Percentiles rank a stretch among this genome's conserved stretches.
Evolutionary conservation across 495 filamentous ascomycete species (phyloP).

Genomic region (Lasiosphaeria hispida): DNA sequence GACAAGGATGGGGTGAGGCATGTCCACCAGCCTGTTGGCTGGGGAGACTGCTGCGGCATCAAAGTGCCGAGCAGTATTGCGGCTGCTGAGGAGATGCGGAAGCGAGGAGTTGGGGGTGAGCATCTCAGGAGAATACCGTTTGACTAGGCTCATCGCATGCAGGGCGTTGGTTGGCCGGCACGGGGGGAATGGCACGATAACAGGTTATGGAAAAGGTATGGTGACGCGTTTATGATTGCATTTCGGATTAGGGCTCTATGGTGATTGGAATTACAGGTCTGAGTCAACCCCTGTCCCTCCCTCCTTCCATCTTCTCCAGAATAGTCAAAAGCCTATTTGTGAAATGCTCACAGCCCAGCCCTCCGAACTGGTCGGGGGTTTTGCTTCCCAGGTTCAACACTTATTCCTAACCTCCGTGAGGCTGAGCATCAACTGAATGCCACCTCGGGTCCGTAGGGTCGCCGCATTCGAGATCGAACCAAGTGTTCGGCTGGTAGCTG

Average conservation of each 20-base stretch:
- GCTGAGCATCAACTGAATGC: not conserved
- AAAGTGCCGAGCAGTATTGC: slow-evolving; percentile 93
- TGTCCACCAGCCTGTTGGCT: slow-evolving; percentile 62
- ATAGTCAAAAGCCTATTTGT: too few species aligned
- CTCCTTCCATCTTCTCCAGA: too few species aligned
- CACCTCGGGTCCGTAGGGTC: slow-evolving; percentile 15
- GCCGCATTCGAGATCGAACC: slow-evolving; percentile 31
- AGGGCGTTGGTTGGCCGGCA: too few species aligned
- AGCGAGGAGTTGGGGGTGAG: slow-evolving; percentile 57
- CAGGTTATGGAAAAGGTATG: too few species aligned
- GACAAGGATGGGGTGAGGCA: slow-evolving; percentile 66
- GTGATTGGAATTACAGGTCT: too few species aligned
- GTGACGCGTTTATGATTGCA: too few species aligned
- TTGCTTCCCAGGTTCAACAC: not conserved
- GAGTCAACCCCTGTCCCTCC: too few species aligned
- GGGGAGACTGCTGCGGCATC: slow-evolving; percentile 98
- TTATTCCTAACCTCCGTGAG: not conserved
- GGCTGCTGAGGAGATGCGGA: slow-evolving; percentile 81
- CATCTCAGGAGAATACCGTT: slow-evolving; percentile 84
- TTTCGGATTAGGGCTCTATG: too few species aligned
- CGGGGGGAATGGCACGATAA: too few species aligned
- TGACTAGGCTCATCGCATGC: slow-evolving; percentile 52
- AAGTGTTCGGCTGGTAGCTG: slow-evolving; percentile 18
- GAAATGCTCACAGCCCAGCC: too few species aligned
- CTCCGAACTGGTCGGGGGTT: not conserved